Evolutionary conservation across 176 grass and related monocot species (phyloP).

Genomic region (Bonia amplexicaulis): DNA sequence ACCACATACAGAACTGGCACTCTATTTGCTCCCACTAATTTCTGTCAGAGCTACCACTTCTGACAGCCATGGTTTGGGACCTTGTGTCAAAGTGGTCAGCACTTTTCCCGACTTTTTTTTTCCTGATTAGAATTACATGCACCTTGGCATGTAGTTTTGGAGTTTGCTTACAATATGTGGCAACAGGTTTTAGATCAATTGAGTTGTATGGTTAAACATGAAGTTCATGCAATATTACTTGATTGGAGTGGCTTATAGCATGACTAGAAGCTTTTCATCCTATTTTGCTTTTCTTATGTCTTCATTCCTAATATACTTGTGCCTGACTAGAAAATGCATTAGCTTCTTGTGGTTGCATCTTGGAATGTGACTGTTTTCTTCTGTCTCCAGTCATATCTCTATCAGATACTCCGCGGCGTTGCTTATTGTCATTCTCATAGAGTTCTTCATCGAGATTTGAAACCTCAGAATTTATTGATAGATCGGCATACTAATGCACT

Average conservation of each 20-base stretch:
- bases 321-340: not conserved
- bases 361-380: conserved; percentile 34
- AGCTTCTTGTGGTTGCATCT: conserved; percentile 21
- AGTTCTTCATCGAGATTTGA: conserved; percentile 95
- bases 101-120: not conserved
- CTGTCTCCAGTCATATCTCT: conserved; percentile 78
- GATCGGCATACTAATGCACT: conserved; percentile 77
- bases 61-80: not conserved
- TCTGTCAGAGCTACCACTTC: not conserved
- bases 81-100: not conserved
- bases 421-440: conserved; percentile 92
- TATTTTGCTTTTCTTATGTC: conserved; percentile 10
- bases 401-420: conserved; percentile 84
- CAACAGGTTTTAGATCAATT: not conserved
- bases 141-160: not conserved
- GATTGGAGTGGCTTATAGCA: not conserved
- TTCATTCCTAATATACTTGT: not conserved
- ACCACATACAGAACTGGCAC: not conserved
- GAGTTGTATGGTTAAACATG: not conserved
- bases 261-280: not conserved
- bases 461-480: conserved; percentile 96
- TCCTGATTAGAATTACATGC: not conserved
- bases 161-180: not conserved
- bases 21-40: not conserved
- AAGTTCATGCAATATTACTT: not conserved